A percentile compares a stretch with the other conserved stretches of the same genome.
Conservation (phyloP, 73 alveolate species). For the Tetrahymena elliotti region DNA sequence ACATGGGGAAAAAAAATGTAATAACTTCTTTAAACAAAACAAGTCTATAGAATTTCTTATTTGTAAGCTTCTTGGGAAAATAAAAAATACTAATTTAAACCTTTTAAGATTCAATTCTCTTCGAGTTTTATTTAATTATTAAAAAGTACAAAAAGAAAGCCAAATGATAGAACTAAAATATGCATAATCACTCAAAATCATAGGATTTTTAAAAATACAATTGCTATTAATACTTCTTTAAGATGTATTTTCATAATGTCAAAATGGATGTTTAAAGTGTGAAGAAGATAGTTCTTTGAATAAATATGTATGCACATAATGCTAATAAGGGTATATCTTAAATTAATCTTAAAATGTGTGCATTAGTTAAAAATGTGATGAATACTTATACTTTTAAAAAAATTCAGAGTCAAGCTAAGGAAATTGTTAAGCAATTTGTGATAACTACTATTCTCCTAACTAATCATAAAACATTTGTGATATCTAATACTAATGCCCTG, state of each 20-base stretch:
- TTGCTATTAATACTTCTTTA: not conserved
- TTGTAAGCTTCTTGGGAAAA: too few relatives aligned
- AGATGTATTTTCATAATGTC: not conserved
- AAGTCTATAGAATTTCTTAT: too few relatives aligned
- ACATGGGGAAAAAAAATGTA: too few relatives aligned
- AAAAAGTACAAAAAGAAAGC: too few relatives aligned
- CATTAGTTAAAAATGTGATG: not conserved
- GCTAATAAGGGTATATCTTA: not conserved
- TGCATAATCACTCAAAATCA: too few relatives aligned
- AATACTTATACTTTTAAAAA: not conserved
- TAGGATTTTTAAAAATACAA: too few relatives aligned
- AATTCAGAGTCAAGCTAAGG: not conserved
- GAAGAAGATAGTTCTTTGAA: not conserved
- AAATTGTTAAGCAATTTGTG: not conserved
- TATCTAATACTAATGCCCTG: not conserved
- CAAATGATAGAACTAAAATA: too few relatives aligned
- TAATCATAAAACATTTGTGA: not conserved
- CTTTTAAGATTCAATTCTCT: too few relatives aligned
- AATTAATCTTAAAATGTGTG: not conserved
- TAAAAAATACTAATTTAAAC: too few relatives aligned
- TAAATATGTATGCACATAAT: not conserved
- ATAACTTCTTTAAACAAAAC: too few relatives aligned
- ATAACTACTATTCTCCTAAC: not conserved
- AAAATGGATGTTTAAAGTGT: not conserved
- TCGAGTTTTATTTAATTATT: too few relatives aligned